phyloP scores from a whole-genome alignment of 2,329 filamentous ascomycete species.

The Pseudonectria foliicola region DNA sequence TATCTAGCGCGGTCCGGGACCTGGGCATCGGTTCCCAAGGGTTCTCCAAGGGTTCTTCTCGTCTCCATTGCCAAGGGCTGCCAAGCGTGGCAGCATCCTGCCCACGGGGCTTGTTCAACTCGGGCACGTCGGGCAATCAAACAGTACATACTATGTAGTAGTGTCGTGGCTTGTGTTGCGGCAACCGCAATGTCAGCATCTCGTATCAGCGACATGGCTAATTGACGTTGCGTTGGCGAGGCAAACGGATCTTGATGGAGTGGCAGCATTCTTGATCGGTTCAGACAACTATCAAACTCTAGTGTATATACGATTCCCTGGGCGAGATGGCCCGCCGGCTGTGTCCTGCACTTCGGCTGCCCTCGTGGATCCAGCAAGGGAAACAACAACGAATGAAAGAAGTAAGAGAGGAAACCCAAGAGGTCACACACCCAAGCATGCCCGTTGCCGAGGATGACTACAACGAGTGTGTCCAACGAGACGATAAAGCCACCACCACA shows the following conservation, averaged over 20 bases:
- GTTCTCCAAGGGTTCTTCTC: no score
- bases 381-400: conserved; percentile 26
- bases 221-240: not conserved
- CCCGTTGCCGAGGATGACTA: conserved; percentile 36
- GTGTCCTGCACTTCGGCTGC: conserved; percentile 27
- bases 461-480: conserved; percentile 49
- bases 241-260: not conserved
- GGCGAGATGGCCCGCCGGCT: conserved; percentile 18
- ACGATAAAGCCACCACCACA: conserved; percentile 32
- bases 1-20: conserved; percentile 4
- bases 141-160: no score
- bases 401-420: conserved; percentile 31
- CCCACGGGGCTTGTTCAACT: no score
- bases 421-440: no score
- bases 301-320: conserved; percentile 20
- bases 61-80: no score
- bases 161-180: no score
- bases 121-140: no score
- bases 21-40: no score
- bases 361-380: conserved; percentile 19
- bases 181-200: no score
- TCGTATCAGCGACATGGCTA: not conserved
- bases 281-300: conserved; percentile 12
- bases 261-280: conserved; percentile 22
- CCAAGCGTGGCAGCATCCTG: no score